A percentile compares a stretch with the other conserved stretches of the same genome.
Conservation (phyloP, 148 eudicot genomes). For the Arbutus unedo region DNA sequence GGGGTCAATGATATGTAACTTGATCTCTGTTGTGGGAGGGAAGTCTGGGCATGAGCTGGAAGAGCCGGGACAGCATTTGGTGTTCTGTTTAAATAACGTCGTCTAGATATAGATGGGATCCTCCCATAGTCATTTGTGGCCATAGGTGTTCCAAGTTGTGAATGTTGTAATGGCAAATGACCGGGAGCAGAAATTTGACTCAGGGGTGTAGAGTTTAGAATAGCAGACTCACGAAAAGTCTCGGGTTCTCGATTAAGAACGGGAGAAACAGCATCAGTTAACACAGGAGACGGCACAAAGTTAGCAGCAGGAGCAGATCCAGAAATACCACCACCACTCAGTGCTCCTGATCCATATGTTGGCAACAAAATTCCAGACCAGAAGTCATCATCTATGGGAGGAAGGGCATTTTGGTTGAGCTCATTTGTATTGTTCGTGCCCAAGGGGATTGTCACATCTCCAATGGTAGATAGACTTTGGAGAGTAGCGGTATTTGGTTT, state of each 20-base stretch:
- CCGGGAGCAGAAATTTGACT: slow-evolving; percentile 29
- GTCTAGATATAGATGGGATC: slow-evolving; percentile 30
- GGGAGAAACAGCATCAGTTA: slow-evolving; percentile 54
- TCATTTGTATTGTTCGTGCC: slow-evolving; percentile 29
- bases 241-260: slow-evolving; percentile 33
- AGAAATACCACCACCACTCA: slow-evolving; percentile 26
- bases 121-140: slow-evolving; percentile 39
- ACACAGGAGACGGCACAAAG: slow-evolving; percentile 38
- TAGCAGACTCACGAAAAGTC: slow-evolving; percentile 30
- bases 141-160: slow-evolving; percentile 24
- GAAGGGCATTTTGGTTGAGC: slow-evolving; percentile 34
- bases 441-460: slow-evolving; percentile 13
- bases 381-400: slow-evolving; percentile 29
- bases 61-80: slow-evolving; percentile 61
- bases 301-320: slow-evolving; percentile 20
- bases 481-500: slow-evolving; percentile 42
- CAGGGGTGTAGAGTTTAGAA: slow-evolving; percentile 17
- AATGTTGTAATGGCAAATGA: slow-evolving; percentile 39
- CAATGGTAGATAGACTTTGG: slow-evolving; percentile 24
- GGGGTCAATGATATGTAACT: slow-evolving; percentile 19
- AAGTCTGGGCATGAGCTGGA: slow-evolving; percentile 41
- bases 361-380: slow-evolving; percentile 35
- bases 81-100: slow-evolving; percentile 31
- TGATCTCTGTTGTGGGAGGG: slow-evolving; percentile 30
- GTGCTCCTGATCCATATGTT: slow-evolving; percentile 22